Evolutionary conservation across 1,284 basidiomycete genomes (phyloP).

Genomic region (Xerocomus amazonicus): DNA sequence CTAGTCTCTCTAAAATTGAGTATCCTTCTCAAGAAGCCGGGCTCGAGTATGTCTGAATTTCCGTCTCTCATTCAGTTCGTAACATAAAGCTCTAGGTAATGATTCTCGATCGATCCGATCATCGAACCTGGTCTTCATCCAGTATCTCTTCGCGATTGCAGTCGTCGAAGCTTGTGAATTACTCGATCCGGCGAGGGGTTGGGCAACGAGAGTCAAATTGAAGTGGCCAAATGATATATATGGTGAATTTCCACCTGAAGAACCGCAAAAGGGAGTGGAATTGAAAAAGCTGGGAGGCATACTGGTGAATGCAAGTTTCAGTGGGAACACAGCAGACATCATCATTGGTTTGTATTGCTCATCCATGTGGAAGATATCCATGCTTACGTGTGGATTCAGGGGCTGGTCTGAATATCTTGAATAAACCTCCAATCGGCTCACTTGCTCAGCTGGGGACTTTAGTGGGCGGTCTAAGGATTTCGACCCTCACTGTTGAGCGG

Average conservation of each 20-base stretch:
- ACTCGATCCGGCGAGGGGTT: conserved; percentile 41
- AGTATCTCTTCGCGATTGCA: conserved; percentile 90
- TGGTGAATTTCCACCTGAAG: conserved; percentile 51
- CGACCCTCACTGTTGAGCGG: conserved; percentile 63
- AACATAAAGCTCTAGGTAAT: neutral
- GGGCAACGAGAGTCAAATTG: conserved; percentile 64
- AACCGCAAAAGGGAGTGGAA: conserved; percentile 35
- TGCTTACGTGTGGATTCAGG: conserved; percentile 44
- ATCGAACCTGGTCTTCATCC: conserved; percentile 85
- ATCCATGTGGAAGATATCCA: neutral
- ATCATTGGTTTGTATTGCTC: conserved; percentile 63
- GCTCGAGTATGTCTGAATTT: conserved; percentile 8
- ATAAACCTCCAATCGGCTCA: conserved; percentile 80
- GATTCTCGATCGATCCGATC: conserved; percentile 43
- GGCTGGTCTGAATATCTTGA: conserved; percentile 88
- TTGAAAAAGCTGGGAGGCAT: conserved; percentile 84
- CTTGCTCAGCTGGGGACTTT: conserved; percentile 63
- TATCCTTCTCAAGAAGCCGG: conserved; percentile 39
- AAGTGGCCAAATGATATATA: conserved; percentile 99
- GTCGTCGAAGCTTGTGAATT: conserved; percentile 79
- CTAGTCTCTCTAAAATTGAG: conserved; percentile 82
- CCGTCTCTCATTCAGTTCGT: neutral
- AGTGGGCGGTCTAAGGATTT: conserved; percentile 20
- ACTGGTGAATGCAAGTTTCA: conserved; percentile 85
- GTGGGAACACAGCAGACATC: conserved; percentile 68